Base-by-base conservation (phyloP, 177 flowering plant genomes). In the Tripterygium wilfordii region DNA sequence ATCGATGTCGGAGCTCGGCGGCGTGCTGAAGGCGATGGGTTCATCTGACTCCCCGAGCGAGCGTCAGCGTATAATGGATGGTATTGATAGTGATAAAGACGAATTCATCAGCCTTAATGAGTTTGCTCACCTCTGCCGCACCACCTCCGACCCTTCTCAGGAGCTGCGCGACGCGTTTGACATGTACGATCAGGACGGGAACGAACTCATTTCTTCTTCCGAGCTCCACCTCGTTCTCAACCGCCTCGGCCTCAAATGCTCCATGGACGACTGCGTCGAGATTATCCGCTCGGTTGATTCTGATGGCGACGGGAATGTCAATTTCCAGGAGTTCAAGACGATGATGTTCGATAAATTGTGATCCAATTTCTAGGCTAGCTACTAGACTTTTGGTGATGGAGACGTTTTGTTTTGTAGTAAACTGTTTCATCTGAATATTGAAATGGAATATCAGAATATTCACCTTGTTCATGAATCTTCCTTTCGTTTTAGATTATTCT, bases 231-330 rank as follows among this genome's bases (percentile, higher is more conserved):
- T 28, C 53, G 83, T 82, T 36, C 51, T 87, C 63, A 67, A 37
- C 31, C 67, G 69, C 18, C 60, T 87, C 36, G 85, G 85, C 1
- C 81, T 84, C 68, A 42, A 42, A 4, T 77, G 81, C 54, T 51
- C 85, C 17, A 54, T 58, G 7, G 62, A 74, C 20, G 89, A 78
- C 18, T 87, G 96, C 56, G 42, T 21, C n/a, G 45, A 58, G 63
- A 87, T 82, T 92, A 87, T 87, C 51, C 30, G 24, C 13, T 64
- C 71, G n/a, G 80, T 82, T 8, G 92, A 87, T 50, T 40, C 77
- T 1, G 89, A 84, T 32, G 85, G 89, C 3, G 92, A 87, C 40
- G 92, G 92, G 0, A 50, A 30, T 23, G 85, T 87, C 14, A 75
- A 56, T 48, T 87, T 84, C 32, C 78, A 66, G 12, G 96, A 87